Percentiles rank a stretch among this genome's conserved stretches.
Evolutionary conservation across 495 filamentous ascomycete genomes (phyloP).

Genomic region (Penicillium robsamsonii): DNA sequence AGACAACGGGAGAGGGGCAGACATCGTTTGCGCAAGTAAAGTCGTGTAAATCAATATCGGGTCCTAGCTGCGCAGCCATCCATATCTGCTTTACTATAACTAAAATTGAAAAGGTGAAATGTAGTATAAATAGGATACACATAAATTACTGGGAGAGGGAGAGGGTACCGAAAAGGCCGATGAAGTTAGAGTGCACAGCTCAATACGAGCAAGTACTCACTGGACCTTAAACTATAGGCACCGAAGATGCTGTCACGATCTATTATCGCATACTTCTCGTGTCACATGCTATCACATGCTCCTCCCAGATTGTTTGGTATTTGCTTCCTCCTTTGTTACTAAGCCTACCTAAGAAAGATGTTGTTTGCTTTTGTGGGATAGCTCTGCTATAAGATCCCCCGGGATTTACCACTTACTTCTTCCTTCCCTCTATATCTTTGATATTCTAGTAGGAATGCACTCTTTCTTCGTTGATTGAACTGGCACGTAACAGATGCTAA

Average conservation of each 20-base stretch:
- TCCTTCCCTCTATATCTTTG: no score
- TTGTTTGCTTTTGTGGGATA: no score
- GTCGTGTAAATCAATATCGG: slow-evolving; percentile 44
- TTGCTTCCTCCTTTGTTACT: no score
- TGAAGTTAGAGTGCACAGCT: not conserved
- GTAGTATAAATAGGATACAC: not conserved
- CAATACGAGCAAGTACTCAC: not conserved
- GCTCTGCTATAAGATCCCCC: no score
- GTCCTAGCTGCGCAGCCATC: slow-evolving; percentile 33
- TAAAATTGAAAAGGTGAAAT: not conserved
- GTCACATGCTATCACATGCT: no score
- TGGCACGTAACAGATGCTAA: no score
- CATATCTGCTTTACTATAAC: not conserved
- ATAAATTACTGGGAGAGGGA: not conserved
- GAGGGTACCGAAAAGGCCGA: not conserved
- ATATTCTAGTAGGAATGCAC: no score
- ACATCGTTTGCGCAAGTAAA: slow-evolving; percentile 30
- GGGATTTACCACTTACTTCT: no score
- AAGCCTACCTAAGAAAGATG: no score
- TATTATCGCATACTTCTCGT: no score
- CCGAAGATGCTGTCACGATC: not conserved
- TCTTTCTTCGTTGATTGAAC: no score
- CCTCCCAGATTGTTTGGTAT: no score
- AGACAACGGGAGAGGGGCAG: slow-evolving; percentile 43
- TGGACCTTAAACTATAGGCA: not conserved